These are phyloP conservation scores for Mesotaenium endlicherianum DNA, from an alignment of 139 green algal genomes.

Conservation along the genomic window DNA sequence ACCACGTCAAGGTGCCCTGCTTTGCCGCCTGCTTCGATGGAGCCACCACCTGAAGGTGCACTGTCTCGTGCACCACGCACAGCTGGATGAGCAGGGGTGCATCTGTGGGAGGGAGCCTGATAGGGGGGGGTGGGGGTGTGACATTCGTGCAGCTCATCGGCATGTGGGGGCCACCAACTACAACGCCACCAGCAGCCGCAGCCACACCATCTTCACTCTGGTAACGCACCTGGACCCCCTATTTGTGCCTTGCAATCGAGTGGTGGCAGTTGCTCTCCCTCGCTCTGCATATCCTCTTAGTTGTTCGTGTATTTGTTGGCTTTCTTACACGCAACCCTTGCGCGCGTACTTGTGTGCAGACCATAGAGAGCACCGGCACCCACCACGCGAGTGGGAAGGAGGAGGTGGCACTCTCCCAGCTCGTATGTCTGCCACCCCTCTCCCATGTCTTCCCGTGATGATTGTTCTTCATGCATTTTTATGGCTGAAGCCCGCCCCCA, in stretches of 20 bases:
- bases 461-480: too few relatives aligned
- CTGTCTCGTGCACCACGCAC: too few relatives aligned
- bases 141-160: constrained; percentile 33
- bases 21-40: too few relatives aligned
- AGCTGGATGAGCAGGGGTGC: too few relatives aligned
- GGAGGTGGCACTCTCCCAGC: constrained; percentile 43
- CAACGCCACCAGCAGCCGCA: constrained; percentile 84
- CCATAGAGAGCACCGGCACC: constrained; percentile 65
- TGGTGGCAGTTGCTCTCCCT: not conserved
- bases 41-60: too few relatives aligned
- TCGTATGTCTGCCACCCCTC: not conserved
- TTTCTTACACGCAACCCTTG: not conserved
- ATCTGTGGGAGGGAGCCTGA: too few relatives aligned
- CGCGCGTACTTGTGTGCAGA: constrained; percentile 20
- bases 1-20: too few relatives aligned
- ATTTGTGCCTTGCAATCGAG: too few relatives aligned
- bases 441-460: not conserved
- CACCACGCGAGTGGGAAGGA: constrained; percentile 41
- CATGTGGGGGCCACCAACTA: constrained; percentile 94
- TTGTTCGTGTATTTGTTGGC: not conserved
- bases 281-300: too few relatives aligned
- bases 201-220: constrained; percentile 95
- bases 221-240: too few relatives aligned
- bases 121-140: not conserved
- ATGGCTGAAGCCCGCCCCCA: too few relatives aligned